Evolutionary conservation across 208 protist genomes (phyloP), one percentile per base, ranked within the genome.

Genomic region (Trypanosoma lewisi): DNA sequence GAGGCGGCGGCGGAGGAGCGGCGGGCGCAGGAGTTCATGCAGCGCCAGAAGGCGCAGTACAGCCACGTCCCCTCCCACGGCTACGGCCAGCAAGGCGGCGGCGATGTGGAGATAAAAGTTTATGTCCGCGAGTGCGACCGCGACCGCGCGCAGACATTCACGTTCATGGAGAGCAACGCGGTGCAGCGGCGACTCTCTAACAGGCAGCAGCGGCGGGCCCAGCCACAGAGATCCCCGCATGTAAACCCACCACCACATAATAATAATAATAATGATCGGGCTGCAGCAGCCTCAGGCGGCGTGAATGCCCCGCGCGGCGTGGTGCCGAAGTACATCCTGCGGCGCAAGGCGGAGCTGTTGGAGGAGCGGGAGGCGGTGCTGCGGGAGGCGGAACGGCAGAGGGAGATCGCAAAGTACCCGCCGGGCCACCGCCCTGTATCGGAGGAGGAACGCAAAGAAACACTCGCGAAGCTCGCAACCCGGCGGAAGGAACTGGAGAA

Each of bases 81-180:
- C 27, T 89, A 89, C 66, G 83, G 82, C 1, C 58, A 51, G 2
- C 23, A 25, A 2, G 21, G 17, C 0, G 25, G 12, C 4, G 85
- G 80, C 34, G 85, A 93, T 49, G 82, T 85, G 11, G 63, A 95
- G 49, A 89, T 95, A 21, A 78, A 77, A 30, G 89, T 95, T 19
- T 95, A 84, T 69, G 75, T 95, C 48, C 89, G 83, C 5, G 89
- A 95, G 75, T 95, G 89, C 52, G 88, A 95, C 37, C 70, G 54
- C 7, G 74, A 77, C 23, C 47, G 70, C 16, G 82, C 74, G 23
- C 73, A 82, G 48, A 25, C 30, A 6, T 90, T 86, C 50, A 53
- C 42, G 21, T 94, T 83, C 58, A 72, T 63, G 17, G 87, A 94
- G 65, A 65, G 66, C 47, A 65, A 79, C 47, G 68, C 50, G 25